These are phyloP conservation scores for Basidiobolus heterosporus DNA, from an alignment of 371 early-diverging fungal genomes.

Conservation along the genomic window DNA sequence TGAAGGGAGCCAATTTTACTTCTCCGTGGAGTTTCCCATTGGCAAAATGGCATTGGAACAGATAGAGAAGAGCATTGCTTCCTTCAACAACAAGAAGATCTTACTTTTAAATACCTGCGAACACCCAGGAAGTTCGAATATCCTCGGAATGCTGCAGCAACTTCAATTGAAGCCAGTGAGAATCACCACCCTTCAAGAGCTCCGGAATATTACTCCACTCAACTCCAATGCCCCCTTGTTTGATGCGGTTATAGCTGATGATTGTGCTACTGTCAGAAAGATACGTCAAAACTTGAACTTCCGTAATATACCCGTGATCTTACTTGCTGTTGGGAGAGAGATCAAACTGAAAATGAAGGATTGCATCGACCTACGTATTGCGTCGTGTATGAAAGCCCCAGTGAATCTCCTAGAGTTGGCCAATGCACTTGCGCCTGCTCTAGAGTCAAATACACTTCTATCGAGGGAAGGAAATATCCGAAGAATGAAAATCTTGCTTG, in stretches of 20 bases:
- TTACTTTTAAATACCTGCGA: conserved; percentile 18
- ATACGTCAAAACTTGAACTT: conserved; percentile 29
- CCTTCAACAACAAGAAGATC: conserved; percentile 22
- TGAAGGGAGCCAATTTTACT: conserved; percentile 55
- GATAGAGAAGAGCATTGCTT: conserved; percentile 21
- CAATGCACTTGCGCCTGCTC: conserved; percentile 42
- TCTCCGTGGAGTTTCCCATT: conserved; percentile 31
- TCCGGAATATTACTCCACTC: conserved; percentile 1
- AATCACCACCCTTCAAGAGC: conserved; percentile 20
- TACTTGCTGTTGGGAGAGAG: conserved; percentile 21
- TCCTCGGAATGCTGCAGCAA: conserved; percentile 11
- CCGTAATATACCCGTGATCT: conserved; percentile 47
- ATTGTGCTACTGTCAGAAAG: conserved; percentile 26
- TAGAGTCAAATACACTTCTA: conserved; percentile 39
- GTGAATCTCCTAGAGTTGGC: conserved; percentile 37
- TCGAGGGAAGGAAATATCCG: conserved; percentile 9
- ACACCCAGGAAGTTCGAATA: not conserved
- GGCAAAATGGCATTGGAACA: conserved; percentile 18
- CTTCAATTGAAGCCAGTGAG: conserved; percentile 22
- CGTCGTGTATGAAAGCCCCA: conserved; percentile 40
- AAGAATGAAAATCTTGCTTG: conserved; percentile 34
- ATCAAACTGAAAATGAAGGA: conserved; percentile 32
- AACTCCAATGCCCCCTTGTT: conserved; percentile 15
- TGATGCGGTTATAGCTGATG: conserved; percentile 34
- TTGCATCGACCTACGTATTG: conserved; percentile 42